phyloP scores from a whole-genome alignment of 148 eudicot genomes.

The Linanthus parryae region DNA sequence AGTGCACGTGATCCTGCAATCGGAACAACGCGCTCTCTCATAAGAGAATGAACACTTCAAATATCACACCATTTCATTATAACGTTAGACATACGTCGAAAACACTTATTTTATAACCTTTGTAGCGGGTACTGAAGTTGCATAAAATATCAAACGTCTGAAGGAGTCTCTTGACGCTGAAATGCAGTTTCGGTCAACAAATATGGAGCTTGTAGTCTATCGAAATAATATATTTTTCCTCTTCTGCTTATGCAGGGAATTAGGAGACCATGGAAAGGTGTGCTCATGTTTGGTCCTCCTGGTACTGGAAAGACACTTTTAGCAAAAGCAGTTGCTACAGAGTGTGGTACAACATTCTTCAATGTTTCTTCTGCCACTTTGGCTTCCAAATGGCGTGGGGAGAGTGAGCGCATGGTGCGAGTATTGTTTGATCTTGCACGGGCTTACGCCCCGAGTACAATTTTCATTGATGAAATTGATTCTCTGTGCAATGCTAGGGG shows the following conservation, averaged over 20 bases:
- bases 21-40: too few relatives aligned
- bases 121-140: too few relatives aligned
- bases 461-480: slow-evolving; percentile 97
- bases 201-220: not conserved
- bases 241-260: slow-evolving; percentile 66
- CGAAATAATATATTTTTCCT: not conserved
- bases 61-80: too few relatives aligned
- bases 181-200: not conserved
- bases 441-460: slow-evolving; percentile 97
- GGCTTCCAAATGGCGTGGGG: slow-evolving; percentile 99
- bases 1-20: too few relatives aligned
- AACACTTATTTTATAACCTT: too few relatives aligned
- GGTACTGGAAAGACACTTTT: slow-evolving; percentile 98
- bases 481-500: slow-evolving; percentile 98
- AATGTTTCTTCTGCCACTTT: slow-evolving; percentile 97
- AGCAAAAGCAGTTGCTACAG: slow-evolving; percentile 99
- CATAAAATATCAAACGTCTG: too few relatives aligned
- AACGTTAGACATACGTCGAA: too few relatives aligned
- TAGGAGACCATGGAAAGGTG: slow-evolving; percentile 99
- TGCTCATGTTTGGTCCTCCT: slow-evolving; percentile 99
- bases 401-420: slow-evolving; percentile 98
- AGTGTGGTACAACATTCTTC: slow-evolving; percentile 96
- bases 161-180: too few relatives aligned
- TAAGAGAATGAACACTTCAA: too few relatives aligned
- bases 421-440: slow-evolving; percentile 94